Evolutionary conservation across 768 basidiomycete species (phyloP), one percentile per base, ranked within the genome.

Genomic region (Tylopilus cervinicoccineus): DNA sequence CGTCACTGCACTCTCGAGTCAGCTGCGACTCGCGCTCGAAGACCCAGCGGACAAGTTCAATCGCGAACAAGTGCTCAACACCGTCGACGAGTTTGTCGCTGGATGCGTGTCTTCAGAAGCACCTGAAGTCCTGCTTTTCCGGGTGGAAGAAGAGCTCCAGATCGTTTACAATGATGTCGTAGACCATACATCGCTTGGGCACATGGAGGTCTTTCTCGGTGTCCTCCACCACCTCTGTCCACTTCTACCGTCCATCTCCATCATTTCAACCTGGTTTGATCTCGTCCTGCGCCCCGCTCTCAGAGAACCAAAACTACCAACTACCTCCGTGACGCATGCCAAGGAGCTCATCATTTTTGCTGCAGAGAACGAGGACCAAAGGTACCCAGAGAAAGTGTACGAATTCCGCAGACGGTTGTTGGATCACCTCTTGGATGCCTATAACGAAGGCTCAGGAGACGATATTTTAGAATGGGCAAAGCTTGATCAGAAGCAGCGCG

Each of bases 191-290:
- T 78, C 77, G 22, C 67, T 79, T 32, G 70, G 70, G 20, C 86
- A 88, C 57, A 76, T 74, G 4, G 85, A 88, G 58, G 65, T 80
- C 13, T 82, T 92, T 56, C 74, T 92, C 11, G 74, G 77, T 22
- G 75, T 87, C 16, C 73, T 91, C 6, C 75, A 77, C 53, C 80
- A 80, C 55, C 73, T 91, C 23, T 71, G 72, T 10, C 76, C 83
- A 12, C 72, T 86, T 24, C 69, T 89, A 7, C 72, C 85, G 3
- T 69, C 84, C 8, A 73, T 73, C 6, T 86, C 85, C 22, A 72
- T 90, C 46, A 84, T 89, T 48, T 83, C 83, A 2, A 75, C 74
- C 23, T 92, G 90, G 90, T 92, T 88, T 64, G 88, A 92, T 62
- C 75, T 86, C 28, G 74, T 87, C 23, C 72, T 92, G 3, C 82